Percentiles rank a stretch among this genome's conserved stretches.
These are phyloP conservation scores for Kalaharituber pfeilii DNA, from an alignment of 2,329 filamentous ascomycete species.

Conservation along the genomic window DNA sequence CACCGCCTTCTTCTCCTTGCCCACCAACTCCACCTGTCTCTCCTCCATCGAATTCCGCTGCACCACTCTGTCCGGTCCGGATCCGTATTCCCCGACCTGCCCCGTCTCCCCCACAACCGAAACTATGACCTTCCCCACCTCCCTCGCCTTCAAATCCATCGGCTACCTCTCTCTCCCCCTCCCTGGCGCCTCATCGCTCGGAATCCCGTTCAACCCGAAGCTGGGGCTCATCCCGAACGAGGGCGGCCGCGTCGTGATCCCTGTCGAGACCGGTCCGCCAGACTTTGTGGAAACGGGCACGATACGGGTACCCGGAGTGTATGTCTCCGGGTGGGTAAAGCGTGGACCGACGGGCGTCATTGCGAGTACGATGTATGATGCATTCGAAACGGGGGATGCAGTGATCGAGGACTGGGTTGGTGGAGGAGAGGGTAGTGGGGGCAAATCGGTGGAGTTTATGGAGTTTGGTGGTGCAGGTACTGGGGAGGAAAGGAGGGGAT, in stretches of 20 bases:
- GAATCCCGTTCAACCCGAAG: slow-evolving; percentile 57
- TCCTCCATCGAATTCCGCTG: slow-evolving; percentile 50
- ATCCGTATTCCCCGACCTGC: slow-evolving; percentile 23
- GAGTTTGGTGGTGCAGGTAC: slow-evolving; percentile 38
- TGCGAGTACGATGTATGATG: slow-evolving; percentile 87
- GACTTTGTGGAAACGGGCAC: slow-evolving; percentile 25
- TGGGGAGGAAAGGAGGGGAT: slow-evolving; percentile 14
- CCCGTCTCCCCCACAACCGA: slow-evolving; percentile 25
- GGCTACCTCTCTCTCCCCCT: slow-evolving; percentile 75
- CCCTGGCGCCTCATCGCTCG: slow-evolving; percentile 53
- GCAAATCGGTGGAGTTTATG: slow-evolving; percentile 19
- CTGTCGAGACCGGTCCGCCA: slow-evolving; percentile 24
- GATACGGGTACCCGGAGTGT: slow-evolving; percentile 50
- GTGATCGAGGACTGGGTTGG: slow-evolving; percentile 57
- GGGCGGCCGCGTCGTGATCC: slow-evolving; percentile 47
- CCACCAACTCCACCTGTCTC: slow-evolving; percentile 34
- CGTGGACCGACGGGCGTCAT: slow-evolving; percentile 88
- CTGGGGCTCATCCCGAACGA: slow-evolving; percentile 72
- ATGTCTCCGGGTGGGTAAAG: slow-evolving; percentile 95
- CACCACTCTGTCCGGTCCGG: slow-evolving; percentile 39
- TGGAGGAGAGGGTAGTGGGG: slow-evolving; percentile 10
- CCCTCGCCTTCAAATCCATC: slow-evolving; percentile 77
- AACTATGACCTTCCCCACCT: slow-evolving; percentile 38
- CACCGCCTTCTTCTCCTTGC: slow-evolving; percentile 42
- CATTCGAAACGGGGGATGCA: slow-evolving; percentile 72